phyloP scores from a whole-genome alignment of 1,139 yeast species.

The Protomyces macrosporus region DNA sequence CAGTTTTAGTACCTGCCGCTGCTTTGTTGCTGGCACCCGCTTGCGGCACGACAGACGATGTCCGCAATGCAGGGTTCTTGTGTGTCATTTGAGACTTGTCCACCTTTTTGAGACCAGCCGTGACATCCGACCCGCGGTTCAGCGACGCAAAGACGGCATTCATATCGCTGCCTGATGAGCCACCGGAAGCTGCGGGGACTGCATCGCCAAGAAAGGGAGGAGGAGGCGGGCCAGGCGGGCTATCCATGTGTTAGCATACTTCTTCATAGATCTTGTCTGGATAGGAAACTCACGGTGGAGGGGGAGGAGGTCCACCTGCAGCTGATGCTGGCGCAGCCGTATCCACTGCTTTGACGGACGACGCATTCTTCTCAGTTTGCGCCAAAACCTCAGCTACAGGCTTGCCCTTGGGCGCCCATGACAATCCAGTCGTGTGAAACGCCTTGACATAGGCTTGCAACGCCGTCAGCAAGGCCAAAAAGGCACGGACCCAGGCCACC shows the following conservation, averaged over 20 bases:
- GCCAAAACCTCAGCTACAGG: background rate
- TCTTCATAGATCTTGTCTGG: too few relatives aligned
- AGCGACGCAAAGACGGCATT: slow-evolving; percentile 88
- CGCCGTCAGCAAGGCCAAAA: slow-evolving; percentile 58
- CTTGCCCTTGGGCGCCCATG: slow-evolving; percentile 59
- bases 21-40: slow-evolving; percentile 59
- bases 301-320: slow-evolving; percentile 27
- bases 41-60: slow-evolving; percentile 44
- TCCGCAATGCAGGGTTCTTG: slow-evolving; percentile 79
- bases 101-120: slow-evolving; percentile 82
- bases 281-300: slow-evolving; percentile 31
- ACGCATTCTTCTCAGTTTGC: background rate
- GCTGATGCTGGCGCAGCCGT: background rate
- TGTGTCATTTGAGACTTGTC: slow-evolving; percentile 93
- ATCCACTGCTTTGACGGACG: background rate
- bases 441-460: slow-evolving; percentile 69
- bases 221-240: slow-evolving; percentile 69
- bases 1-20: slow-evolving; percentile 60
- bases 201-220: slow-evolving; percentile 59
- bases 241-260: slow-evolving; percentile 33
- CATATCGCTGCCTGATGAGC: slow-evolving; percentile 52
- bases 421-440: slow-evolving; percentile 72
- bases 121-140: slow-evolving; percentile 76
- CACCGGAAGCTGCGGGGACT: slow-evolving; percentile 32
- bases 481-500: slow-evolving; percentile 73